Conservation (phyloP, 2,329 filamentous ascomycete species). For the Fusarium dlaminii region DNA sequence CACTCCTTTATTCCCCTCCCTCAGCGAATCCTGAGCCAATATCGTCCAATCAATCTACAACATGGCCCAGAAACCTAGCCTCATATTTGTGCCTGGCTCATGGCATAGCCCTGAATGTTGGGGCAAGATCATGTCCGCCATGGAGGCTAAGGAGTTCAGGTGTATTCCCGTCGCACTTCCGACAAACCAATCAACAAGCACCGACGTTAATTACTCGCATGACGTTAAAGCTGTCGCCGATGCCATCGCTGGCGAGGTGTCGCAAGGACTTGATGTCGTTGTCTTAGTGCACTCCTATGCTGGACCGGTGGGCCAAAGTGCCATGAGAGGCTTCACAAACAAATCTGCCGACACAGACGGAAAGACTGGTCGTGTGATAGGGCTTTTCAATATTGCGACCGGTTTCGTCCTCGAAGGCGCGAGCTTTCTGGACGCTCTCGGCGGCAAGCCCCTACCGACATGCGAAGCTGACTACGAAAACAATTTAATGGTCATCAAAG, state of each 20-base stretch:
- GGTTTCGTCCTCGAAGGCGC: conserved; percentile 53
- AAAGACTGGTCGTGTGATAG: conserved; percentile 52
- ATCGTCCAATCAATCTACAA: not conserved
- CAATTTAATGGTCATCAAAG: conserved; percentile 53
- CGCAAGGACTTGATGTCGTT: conserved; percentile 53
- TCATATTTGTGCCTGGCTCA: conserved; percentile 59
- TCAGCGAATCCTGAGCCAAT: not conserved
- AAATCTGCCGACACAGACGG: not conserved
- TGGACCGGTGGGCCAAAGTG: conserved; percentile 57
- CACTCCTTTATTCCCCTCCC: not conserved
- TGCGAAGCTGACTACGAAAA: conserved; percentile 53
- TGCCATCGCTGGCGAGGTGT: conserved; percentile 49
- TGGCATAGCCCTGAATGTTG: conserved; percentile 57
- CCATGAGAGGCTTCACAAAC: conserved; percentile 54
- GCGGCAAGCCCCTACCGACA: conserved; percentile 53
- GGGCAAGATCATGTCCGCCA: conserved; percentile 46
- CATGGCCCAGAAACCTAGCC: conserved; percentile 41
- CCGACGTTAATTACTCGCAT: conserved; percentile 51
- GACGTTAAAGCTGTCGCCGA: conserved; percentile 53
- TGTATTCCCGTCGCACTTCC: conserved; percentile 52
- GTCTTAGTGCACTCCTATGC: conserved; percentile 61
- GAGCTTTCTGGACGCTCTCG: conserved; percentile 53
- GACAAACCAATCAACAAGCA: conserved; percentile 47
- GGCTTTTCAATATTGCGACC: conserved; percentile 56
- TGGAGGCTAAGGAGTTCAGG: conserved; percentile 47